Evolutionary conservation across 495 filamentous ascomycete species (phyloP).

Genomic region (Penicillium malachiteum): DNA sequence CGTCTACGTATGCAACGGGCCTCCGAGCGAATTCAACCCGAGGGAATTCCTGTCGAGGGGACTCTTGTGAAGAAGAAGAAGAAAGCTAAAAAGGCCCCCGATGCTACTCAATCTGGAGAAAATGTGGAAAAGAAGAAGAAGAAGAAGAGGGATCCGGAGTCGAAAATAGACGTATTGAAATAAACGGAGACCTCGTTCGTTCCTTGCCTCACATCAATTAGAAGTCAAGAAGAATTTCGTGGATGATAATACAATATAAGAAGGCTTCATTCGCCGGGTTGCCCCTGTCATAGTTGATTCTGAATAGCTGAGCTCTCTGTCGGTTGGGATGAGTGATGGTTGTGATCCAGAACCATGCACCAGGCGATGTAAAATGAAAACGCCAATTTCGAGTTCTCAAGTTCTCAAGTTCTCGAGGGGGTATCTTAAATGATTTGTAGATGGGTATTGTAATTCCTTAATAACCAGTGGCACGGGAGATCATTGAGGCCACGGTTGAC

Average conservation of each 20-base stretch:
- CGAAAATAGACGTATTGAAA: not conserved
- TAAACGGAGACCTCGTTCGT: not conserved
- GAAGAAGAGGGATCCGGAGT: conserved; percentile 8
- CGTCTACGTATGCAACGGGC: conserved; percentile 89
- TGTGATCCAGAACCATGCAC: not conserved
- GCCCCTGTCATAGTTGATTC: too few relatives aligned
- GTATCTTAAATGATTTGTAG: conserved; percentile 12
- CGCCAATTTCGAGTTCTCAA: not conserved
- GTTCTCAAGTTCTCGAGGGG: too few relatives aligned
- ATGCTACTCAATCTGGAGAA: conserved; percentile 1
- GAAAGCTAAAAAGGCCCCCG: conserved; percentile 37
- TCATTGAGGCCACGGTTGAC: conserved; percentile 32
- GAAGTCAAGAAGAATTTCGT: not conserved
- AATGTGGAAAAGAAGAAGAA: conserved; percentile 15
- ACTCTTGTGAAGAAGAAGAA: conserved; percentile 77
- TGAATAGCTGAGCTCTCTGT: too few relatives aligned
- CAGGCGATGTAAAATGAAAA: not conserved
- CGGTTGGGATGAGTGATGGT: not conserved
- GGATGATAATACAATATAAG: too few relatives aligned
- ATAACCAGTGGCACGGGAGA: conserved; percentile 24
- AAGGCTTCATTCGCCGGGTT: too few relatives aligned
- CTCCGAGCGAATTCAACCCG: conserved; percentile 74
- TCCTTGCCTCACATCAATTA: not conserved
- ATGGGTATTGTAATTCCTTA: not conserved
- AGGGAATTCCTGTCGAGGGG: conserved; percentile 69